Base-by-base conservation (phyloP, 2,329 filamentous ascomycete species). In the Penicillium sp. region DNA sequence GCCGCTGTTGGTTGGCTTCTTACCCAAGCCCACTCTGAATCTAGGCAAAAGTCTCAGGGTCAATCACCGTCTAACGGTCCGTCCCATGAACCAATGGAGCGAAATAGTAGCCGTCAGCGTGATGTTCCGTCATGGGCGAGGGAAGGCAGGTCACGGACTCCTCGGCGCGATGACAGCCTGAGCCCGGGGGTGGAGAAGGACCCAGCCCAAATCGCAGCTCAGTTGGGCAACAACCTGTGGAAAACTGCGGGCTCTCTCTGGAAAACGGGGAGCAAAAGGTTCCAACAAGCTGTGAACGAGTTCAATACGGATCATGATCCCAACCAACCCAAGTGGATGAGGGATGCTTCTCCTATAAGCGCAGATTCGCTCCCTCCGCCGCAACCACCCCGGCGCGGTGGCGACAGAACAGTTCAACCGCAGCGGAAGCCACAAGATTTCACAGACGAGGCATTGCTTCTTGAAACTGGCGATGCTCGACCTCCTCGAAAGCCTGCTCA, bases 171-270 rank as follows among this genome's bases (percentile, higher is more conserved):
- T 20, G 61, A 65, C 44, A 68, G 61, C 48, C 56, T 64, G 42
- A 65, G 63, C 18, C 65, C 65, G n/a, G 77, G 76, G 8, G 75
- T 69, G 6, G 87, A 90, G 1, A 83, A 78, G 46, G 92, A 96
- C 60, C 78, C 95, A 48, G 78, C 88, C 13, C 89, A 92, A 63
- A 80, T 86, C 38, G 92, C 92, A 2, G 83, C 89, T 5, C 87
- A 91, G 29, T 78, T 97, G 64, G 88, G 93, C 0, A 89, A 76
- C 39, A 95, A 81, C 54, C 72, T 98, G 10, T 84, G 97, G 69
- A 98, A 98, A 68, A 93, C 91, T 2, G 93, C 93, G 1, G 95
- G 95, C 58, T 92, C 89, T 0, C 73, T 97, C 0, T 98, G 93
- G 93, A 98, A 95, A 67, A 88, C 87, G 3, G 85, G 92, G 0